Evolutionary conservation across 2,329 filamentous ascomycete genomes (phyloP).

Genomic region (Pseudogymnoascus sp.): DNA sequence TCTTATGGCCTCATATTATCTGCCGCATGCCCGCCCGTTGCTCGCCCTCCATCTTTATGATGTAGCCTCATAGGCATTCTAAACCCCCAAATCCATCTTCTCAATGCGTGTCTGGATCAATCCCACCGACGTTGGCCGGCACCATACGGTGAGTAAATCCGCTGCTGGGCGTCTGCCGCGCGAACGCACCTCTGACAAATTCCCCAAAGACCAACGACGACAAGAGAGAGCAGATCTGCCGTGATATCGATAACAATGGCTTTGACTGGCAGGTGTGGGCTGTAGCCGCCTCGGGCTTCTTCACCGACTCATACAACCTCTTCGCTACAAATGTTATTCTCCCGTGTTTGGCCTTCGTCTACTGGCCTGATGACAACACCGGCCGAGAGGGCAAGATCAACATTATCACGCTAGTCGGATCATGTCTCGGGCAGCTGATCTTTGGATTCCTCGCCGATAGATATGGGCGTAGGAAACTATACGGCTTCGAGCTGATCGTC

Average conservation of each 20-base stretch:
- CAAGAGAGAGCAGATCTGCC: not conserved
- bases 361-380: slow-evolving; percentile 33
- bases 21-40: not conserved
- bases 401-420: slow-evolving; percentile 37
- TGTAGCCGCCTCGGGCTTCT: slow-evolving; percentile 41
- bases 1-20: not conserved
- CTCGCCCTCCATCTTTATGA: not conserved
- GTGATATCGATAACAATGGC: not conserved
- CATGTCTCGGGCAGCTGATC: slow-evolving; percentile 37
- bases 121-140: not conserved
- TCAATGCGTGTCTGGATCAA: not conserved
- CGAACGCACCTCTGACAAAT: not conserved
- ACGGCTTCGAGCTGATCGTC: slow-evolving; percentile 40
- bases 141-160: not conserved
- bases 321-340: slow-evolving; percentile 43
- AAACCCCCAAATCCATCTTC: not conserved
- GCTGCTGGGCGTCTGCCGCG: not conserved
- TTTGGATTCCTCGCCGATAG: slow-evolving; percentile 40
- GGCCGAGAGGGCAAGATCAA: slow-evolving; percentile 28
- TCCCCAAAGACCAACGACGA: not conserved
- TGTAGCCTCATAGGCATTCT: not conserved
- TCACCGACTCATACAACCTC: slow-evolving; percentile 36
- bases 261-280: slow-evolving; percentile 27
- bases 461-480: slow-evolving; percentile 41
- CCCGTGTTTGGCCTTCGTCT: slow-evolving; percentile 39